A percentile compares a stretch with the other conserved stretches of the same genome.
These are phyloP conservation scores for Mrakia blollopis DNA, from an alignment of 768 basidiomycete genomes.

Conservation along the genomic window DNA sequence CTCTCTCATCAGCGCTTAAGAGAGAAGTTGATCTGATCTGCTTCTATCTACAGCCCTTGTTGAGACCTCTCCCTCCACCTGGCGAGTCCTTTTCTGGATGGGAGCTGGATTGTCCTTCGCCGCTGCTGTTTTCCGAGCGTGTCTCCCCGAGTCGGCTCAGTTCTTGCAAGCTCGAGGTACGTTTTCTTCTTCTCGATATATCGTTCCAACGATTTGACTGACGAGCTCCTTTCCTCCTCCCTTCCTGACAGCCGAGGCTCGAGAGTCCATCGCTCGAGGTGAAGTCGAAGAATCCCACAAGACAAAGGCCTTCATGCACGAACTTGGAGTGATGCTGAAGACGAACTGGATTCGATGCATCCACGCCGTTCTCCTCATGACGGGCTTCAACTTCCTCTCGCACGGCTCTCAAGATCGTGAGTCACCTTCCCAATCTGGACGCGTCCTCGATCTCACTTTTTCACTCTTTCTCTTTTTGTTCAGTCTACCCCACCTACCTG, in stretches of 20 bases:
- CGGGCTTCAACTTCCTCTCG: constrained; percentile 69
- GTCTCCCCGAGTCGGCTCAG: constrained; percentile 70
- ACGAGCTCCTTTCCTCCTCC: too few relatives aligned
- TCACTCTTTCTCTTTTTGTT: too few relatives aligned
- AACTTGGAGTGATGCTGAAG: constrained; percentile 71
- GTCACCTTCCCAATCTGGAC: too few relatives aligned
- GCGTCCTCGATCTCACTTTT: too few relatives aligned
- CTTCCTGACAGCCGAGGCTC: constrained; percentile 32
- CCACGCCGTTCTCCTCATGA: constrained; percentile 78
- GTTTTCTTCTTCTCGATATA: too few relatives aligned
- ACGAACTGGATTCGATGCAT: constrained; percentile 75
- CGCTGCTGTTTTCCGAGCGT: constrained; percentile 60
- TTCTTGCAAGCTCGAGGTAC: constrained; percentile 59
- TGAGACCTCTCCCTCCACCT: constrained; percentile 49
- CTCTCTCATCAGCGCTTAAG: too few relatives aligned
- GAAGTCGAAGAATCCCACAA: constrained; percentile 48
- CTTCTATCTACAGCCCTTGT: constrained; percentile 35
- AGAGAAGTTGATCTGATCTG: neutral
- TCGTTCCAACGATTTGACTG: too few relatives aligned
- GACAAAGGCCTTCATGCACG: constrained; percentile 64
- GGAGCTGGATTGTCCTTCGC: constrained; percentile 37
- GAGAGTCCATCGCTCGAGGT: constrained; percentile 50
- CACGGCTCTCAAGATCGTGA: constrained; percentile 43
- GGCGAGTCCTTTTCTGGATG: constrained; percentile 80
- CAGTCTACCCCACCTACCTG: constrained; percentile 66